A percentile compares a stretch with the other conserved stretches of the same genome.
These are phyloP conservation scores for Pseudotulostoma volvatum DNA, from an alignment of 495 filamentous ascomycete genomes.

Conservation along the genomic window DNA sequence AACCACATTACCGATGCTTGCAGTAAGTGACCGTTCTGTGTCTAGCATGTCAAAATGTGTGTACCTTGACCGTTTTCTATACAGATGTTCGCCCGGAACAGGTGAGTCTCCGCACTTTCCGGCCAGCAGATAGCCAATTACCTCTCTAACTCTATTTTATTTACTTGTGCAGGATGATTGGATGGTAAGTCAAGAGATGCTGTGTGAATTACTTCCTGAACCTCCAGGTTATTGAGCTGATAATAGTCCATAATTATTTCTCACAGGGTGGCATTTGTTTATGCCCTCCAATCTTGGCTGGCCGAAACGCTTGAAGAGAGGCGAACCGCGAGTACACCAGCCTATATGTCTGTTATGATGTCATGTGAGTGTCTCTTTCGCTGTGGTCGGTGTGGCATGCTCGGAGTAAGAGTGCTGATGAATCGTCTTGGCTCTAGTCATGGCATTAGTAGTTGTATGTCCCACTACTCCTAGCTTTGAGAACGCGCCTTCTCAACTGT, in stretches of 20 bases:
- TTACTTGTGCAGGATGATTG: conserved; percentile 60
- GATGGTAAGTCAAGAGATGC: conserved; percentile 44
- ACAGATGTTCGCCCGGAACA: conserved; percentile 78
- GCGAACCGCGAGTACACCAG: conserved; percentile 51
- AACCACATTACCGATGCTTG: conserved; percentile 82
- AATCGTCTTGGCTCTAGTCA: too few relatives aligned
- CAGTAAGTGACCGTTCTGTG: conserved; percentile 30
- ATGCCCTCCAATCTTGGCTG: conserved; percentile 74
- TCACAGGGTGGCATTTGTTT: conserved; percentile 62
- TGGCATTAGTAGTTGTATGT: conserved; percentile 58
- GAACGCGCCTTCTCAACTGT: neutral
- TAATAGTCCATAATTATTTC: too few relatives aligned
- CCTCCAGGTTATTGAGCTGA: neutral
- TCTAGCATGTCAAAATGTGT: neutral
- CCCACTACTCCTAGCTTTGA: conserved; percentile 3
- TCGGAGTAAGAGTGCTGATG: too few relatives aligned
- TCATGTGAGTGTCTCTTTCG: conserved; percentile 40
- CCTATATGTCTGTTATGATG: conserved; percentile 75
- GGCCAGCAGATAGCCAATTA: neutral
- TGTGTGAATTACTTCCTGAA: neutral
- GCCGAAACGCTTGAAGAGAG: conserved; percentile 64
- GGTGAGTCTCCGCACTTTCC: conserved; percentile 33
- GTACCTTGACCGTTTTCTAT: conserved; percentile 8
- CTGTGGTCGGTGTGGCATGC: neutral
- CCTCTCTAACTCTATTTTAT: neutral